A percentile compares a stretch with the other conserved stretches of the same genome.
These are phyloP conservation scores for Russula sp. DNA, from an alignment of 768 basidiomycete genomes.

Conservation along the genomic window DNA sequence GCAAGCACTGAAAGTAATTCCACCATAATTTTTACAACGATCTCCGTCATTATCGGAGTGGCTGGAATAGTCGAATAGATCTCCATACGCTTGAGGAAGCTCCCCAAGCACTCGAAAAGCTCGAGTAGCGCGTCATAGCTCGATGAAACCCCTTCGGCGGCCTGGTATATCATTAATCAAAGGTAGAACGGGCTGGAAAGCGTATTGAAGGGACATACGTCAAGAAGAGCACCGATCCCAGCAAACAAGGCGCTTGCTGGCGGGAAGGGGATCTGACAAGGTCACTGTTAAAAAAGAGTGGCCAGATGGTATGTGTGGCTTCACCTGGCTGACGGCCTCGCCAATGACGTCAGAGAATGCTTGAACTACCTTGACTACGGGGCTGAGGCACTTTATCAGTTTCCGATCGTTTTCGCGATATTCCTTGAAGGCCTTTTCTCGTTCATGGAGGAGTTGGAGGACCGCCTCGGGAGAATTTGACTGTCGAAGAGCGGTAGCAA, in stretches of 20 bases:
- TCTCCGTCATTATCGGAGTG: not conserved
- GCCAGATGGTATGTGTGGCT: not conserved
- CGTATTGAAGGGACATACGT: not conserved
- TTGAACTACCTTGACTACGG: not conserved
- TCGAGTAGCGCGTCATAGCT: not conserved
- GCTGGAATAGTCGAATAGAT: not conserved
- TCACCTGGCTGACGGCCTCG: not conserved
- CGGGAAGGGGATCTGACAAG: not conserved
- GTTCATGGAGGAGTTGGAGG: not conserved
- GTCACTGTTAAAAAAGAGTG: not conserved
- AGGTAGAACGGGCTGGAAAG: not conserved
- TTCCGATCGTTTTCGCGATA: not conserved
- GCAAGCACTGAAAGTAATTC: not conserved
- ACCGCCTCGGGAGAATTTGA: not conserved
- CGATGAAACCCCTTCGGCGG: not conserved
- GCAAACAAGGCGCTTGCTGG: not conserved
- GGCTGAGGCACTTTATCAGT: not conserved
- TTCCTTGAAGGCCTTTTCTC: not conserved
- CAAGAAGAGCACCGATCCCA: not conserved
- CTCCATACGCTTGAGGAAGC: not conserved
- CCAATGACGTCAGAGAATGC: not conserved
- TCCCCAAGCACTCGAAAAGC: not conserved
- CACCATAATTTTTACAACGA: not conserved
- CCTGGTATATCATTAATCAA: not conserved
- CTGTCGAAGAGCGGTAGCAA: not conserved